A percentile compares a stretch with the other conserved stretches of the same genome.
These are phyloP conservation scores for button mushroom (Agaricus bisporus) DNA, from an alignment of 768 basidiomycete species.

Conservation along the genomic window DNA sequence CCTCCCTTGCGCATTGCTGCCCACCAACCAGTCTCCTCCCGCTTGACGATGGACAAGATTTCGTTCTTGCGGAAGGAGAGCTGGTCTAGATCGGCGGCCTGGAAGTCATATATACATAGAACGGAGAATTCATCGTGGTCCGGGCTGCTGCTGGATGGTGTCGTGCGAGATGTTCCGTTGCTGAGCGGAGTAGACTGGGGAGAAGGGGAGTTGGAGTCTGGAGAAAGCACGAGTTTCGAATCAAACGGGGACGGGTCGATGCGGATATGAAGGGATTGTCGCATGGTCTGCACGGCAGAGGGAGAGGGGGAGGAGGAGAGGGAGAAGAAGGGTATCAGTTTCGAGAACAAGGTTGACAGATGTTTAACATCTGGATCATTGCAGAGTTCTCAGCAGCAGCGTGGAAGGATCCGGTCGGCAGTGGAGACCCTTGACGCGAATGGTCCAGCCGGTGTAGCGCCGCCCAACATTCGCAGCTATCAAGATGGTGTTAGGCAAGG, in stretches of 20 bases:
- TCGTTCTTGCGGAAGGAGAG: conserved; percentile 62
- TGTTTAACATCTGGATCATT: no score
- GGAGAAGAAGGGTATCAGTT: not conserved
- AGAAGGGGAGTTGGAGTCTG: conserved; percentile 27
- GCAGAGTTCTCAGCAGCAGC: no score
- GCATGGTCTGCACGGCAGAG: conserved; percentile 27
- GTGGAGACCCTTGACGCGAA: not conserved
- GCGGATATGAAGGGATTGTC: conserved; percentile 35
- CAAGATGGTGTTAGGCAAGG: no score
- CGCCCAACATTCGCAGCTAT: not conserved
- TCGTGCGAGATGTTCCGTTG: conserved; percentile 17
- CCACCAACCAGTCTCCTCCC: conserved; percentile 78
- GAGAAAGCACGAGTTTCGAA: conserved; percentile 18
- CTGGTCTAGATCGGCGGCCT: conserved; percentile 53
- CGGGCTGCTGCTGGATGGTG: conserved; percentile 22
- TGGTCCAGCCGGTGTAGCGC: not conserved
- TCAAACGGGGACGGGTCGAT: conserved; percentile 29
- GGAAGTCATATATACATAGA: conserved; percentile 64
- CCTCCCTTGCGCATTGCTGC: conserved; percentile 57
- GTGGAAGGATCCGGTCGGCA: conserved; percentile 8
- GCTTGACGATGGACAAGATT: conserved; percentile 59
- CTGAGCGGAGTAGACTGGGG: conserved; percentile 23
- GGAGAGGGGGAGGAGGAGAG: conserved; percentile 2
- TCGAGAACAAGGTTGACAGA: conserved; percentile 1
- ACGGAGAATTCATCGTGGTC: conserved; percentile 42